Base-by-base conservation (phyloP, 78 protist species). In the Anaeramoeba flamelloides region DNA sequence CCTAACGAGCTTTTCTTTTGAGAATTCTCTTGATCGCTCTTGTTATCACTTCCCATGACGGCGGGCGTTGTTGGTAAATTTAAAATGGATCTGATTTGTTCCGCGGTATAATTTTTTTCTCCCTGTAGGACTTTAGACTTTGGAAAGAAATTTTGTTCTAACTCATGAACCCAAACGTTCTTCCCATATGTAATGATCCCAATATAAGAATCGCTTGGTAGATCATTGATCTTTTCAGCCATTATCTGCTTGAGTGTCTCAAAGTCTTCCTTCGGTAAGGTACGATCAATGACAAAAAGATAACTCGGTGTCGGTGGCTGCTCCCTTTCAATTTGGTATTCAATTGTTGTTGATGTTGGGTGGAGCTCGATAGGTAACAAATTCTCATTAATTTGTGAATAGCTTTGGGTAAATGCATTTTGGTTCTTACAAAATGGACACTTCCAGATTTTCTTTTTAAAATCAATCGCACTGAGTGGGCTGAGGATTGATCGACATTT, bases 181-280 rank as follows among this genome's bases (percentile, higher is more conserved):
- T 91, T 84, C 12, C 99, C 99, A 75, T 85, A 94, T 36, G 99
- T 96, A 78, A 96, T 90, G 53, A 96, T 87, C 31, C 97, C 99
- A 38, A 96, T 91, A 40, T 79, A 84, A 1, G 94, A 78, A 74
- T 89, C 77, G 39, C 78, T 87, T 17, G 99, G 96, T 32, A 96
- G 79, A 39, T 88, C 83, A 31, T 36, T 64, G 75, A 95, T 86
- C 34, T 89, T 88, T 89, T 85, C 86, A 65, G 87, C 38, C 38
- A 96, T 77, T 64, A 92, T 65, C 39, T 89, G 93, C 84, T 86
- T 90, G 17, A 94, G 82, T n/a, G 88, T 88, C 41, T 78, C 80
- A 17, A 94, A 84, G 41, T 94, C 98, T 26, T 79, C 87, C 76
- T 86, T 92, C 40, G 75, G 82, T 30, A 92, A 39, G 83, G 92